These are phyloP conservation scores for Amylostereum areolatum DNA, from an alignment of 1,284 basidiomycete genomes.

Conservation along the genomic window DNA sequence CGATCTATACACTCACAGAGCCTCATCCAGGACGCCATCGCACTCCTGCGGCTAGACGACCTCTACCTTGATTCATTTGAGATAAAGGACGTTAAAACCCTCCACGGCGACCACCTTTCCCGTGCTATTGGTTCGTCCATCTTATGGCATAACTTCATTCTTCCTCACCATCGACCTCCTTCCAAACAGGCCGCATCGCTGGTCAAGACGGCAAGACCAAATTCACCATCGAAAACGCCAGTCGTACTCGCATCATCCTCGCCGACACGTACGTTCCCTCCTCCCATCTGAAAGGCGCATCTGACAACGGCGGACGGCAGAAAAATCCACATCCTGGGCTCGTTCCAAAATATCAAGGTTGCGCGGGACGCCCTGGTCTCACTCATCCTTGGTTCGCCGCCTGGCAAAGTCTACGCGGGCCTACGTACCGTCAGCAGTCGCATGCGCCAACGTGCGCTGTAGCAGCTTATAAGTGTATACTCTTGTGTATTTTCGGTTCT, in stretches of 20 bases:
- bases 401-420: conserved; percentile 94
- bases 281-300: neutral
- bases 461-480: conserved; percentile 21
- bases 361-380: conserved; percentile 95
- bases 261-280: conserved; percentile 79
- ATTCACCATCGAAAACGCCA: conserved; percentile 97
- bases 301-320: conserved; percentile 29
- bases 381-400: conserved; percentile 91
- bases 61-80: conserved; percentile 98
- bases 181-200: conserved; percentile 77
- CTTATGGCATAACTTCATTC: neutral
- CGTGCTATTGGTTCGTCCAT: conserved; percentile 79
- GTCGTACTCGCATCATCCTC: conserved; percentile 91
- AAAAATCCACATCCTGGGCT: conserved; percentile 92
- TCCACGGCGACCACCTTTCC: conserved; percentile 94
- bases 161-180: neutral
- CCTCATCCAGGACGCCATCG: conserved; percentile 79
- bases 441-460: conserved; percentile 82
- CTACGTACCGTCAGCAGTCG: conserved; percentile 87
- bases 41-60: conserved; percentile 91
- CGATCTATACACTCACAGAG: conserved; percentile 7
- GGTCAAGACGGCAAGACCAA: conserved; percentile 98
- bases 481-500: conserved; percentile 2
- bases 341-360: conserved; percentile 96
- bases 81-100: conserved; percentile 97